These are phyloP conservation scores for Paramecium tetraurelia DNA, from an alignment of 73 alveolate genomes.

Conservation along the genomic window DNA sequence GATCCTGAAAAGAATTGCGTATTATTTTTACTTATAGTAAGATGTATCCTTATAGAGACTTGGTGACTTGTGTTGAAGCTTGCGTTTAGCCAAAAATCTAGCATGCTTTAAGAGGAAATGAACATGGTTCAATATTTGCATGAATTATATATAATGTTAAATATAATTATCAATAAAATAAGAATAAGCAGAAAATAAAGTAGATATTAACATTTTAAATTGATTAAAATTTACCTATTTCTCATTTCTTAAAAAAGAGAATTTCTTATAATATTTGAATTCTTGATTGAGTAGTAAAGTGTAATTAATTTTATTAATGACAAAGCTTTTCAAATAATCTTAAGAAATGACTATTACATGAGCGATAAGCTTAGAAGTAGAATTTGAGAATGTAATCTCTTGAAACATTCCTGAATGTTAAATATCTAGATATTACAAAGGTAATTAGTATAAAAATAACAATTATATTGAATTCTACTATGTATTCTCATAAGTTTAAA, in stretches of 20 bases:
- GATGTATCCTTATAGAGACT: conserved; percentile 52
- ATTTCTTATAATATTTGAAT: neutral
- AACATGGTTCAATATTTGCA: conserved; percentile 20
- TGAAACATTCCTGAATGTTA: neutral
- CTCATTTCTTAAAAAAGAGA: neutral
- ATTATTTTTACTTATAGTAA: neutral
- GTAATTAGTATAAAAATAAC: no score
- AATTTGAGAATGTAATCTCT: conserved; percentile 39
- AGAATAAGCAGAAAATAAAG: neutral
- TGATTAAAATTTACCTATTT: neutral
- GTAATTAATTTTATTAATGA: neutral
- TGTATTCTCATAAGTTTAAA: conserved; percentile 95
- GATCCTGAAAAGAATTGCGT: conserved; percentile 50
- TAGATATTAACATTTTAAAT: neutral
- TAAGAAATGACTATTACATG: neutral
- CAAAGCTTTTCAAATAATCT: neutral
- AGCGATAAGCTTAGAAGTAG: neutral
- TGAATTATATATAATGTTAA: neutral
- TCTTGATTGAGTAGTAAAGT: neutral
- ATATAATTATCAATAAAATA: conserved; percentile 20
- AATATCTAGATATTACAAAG: neutral
- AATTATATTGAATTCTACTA: conserved; percentile 67
- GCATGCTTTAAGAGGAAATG: conserved; percentile 17
- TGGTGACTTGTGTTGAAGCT: conserved; percentile 44
- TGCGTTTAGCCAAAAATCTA: conserved; percentile 33